These are phyloP conservation scores for Peronospora farinosa DNA, from an alignment of 352 stramenopile genomes.

Conservation along the genomic window DNA sequence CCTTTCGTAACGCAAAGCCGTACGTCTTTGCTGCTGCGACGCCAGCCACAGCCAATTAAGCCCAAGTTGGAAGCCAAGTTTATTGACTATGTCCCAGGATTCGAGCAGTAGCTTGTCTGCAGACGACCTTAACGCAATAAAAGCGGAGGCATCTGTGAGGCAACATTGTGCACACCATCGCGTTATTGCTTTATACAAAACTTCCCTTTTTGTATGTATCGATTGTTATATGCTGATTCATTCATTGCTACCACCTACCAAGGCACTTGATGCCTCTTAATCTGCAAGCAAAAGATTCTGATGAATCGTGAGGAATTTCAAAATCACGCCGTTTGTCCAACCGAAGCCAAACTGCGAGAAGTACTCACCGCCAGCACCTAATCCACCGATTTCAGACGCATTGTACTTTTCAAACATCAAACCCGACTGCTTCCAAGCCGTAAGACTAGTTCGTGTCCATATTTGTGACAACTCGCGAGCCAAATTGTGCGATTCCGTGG, in stretches of 20 bases:
- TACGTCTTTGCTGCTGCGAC: constrained; percentile 84
- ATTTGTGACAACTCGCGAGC: constrained; percentile 45
- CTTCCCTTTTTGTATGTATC: constrained; percentile 12
- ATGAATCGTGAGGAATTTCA: constrained; percentile 80
- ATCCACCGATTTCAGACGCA: constrained; percentile 47
- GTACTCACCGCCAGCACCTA: constrained; percentile 82
- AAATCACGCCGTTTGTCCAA: constrained; percentile 83
- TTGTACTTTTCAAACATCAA: constrained; percentile 90
- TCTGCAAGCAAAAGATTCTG: constrained; percentile 51
- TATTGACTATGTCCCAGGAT: constrained; percentile 12
- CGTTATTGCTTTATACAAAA: constrained; percentile 28
- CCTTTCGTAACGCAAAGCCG: constrained; percentile 89
- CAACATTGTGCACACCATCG: constrained; percentile 24
- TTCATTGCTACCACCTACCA: constrained; percentile 1
- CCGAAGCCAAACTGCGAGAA: constrained; percentile 85
- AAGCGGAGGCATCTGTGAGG: constrained; percentile 13
- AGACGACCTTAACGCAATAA: constrained; percentile 25
- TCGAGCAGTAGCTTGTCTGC: constrained; percentile 17
- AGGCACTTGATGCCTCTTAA: constrained; percentile 9
- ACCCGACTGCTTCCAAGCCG: constrained; percentile 58
- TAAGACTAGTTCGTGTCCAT: constrained; percentile 60
- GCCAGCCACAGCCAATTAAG: constrained; percentile 45
- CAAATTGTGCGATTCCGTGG: constrained; percentile 39
- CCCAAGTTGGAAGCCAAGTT: constrained; percentile 1
- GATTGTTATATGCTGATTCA: constrained; percentile 4